Percentiles rank a stretch among this genome's conserved stretches.
Conservation (phyloP, 345 rosid species). For the Salix dunnii region DNA sequence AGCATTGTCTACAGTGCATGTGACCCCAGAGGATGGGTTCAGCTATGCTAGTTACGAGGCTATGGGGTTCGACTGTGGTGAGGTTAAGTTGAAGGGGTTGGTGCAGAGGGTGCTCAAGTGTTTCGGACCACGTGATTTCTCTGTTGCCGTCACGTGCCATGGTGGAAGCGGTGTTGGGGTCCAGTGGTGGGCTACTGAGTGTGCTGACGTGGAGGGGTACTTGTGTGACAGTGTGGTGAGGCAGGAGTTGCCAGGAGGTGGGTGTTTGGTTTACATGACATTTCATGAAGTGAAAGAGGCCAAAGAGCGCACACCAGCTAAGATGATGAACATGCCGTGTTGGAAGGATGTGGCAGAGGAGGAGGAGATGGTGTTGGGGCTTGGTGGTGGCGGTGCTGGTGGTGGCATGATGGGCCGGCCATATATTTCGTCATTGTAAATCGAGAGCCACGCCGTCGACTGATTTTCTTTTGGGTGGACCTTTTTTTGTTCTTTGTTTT, state of each 20-base stretch:
- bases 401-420: background rate
- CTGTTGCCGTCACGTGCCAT: slow-evolving; percentile 45
- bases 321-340: slow-evolving; percentile 6
- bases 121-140: slow-evolving; percentile 57
- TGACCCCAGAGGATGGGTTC: slow-evolving; percentile 77
- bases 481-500: too few relatives aligned
- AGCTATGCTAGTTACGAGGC: slow-evolving; percentile 87
- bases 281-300: background rate
- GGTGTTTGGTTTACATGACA: slow-evolving; percentile 26
- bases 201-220: slow-evolving; percentile 47
- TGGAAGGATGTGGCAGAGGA: slow-evolving; percentile 28
- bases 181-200: slow-evolving; percentile 20
- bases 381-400: background rate
- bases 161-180: slow-evolving; percentile 11
- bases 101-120: slow-evolving; percentile 48
- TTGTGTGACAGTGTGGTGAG: slow-evolving; percentile 23
- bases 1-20: slow-evolving; percentile 66
- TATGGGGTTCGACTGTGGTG: slow-evolving; percentile 41
- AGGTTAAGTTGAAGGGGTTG: slow-evolving; percentile 33
- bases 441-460: too few relatives aligned
- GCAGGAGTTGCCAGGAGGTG: slow-evolving; percentile 50
- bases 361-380: slow-evolving; percentile 16
- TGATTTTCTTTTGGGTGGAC: too few relatives aligned
- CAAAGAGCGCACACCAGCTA: background rate
- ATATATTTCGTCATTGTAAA: background rate